Evolutionary conservation across 2,329 filamentous ascomycete genomes (phyloP).

Genomic region (Colletotrichum tanaceti): DNA sequence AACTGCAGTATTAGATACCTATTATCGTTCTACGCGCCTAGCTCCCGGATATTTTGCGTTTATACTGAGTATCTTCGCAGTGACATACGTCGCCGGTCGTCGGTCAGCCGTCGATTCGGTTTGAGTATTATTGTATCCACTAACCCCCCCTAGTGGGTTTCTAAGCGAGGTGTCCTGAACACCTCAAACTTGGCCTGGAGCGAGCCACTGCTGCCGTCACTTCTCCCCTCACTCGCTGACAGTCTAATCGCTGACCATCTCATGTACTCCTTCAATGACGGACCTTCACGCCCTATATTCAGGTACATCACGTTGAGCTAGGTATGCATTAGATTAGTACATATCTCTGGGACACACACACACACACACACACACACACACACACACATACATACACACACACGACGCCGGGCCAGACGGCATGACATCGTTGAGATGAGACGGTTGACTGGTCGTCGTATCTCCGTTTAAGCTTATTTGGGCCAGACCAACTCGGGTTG

Average conservation of each 20-base stretch:
- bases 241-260: constrained; percentile 3
- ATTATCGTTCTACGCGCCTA: no score
- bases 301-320: constrained; percentile 4
- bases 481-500: constrained; percentile 5
- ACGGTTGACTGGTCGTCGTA: constrained; percentile 11
- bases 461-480: constrained; percentile 38
- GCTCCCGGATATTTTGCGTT: no score
- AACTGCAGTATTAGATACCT: no score
- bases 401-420: constrained; percentile 3
- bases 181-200: constrained; percentile 20
- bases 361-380: not conserved
- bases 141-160: no score
- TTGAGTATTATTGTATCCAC: no score
- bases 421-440: constrained; percentile 13
- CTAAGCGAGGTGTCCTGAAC: constrained; percentile 19
- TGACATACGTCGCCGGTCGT: no score
- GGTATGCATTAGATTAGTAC: not conserved
- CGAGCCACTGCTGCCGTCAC: constrained; percentile 11
- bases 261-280: not conserved
- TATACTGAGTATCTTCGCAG: no score
- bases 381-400: constrained; percentile 3
- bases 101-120: no score
- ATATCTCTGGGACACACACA: not conserved
- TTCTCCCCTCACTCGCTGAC: constrained; percentile 4
- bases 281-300: not conserved